Evolutionary conservation across 2,329 filamentous ascomycete species (phyloP).

Genomic region (Claviceps fusiformis): DNA sequence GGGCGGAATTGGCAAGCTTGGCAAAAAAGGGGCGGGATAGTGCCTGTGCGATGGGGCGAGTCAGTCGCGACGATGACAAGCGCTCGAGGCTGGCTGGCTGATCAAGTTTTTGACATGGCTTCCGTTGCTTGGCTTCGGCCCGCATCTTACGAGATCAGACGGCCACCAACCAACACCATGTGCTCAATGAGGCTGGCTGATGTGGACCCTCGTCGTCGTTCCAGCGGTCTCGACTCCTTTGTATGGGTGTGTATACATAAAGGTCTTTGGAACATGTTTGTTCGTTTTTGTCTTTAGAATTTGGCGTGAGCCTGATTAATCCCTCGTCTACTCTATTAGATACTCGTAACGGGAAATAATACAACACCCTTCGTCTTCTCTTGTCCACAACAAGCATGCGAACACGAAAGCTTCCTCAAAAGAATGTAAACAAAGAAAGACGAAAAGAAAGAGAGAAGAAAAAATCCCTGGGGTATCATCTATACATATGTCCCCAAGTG

Average conservation of each 20-base stretch:
- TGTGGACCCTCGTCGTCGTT: background rate
- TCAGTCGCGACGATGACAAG: too few relatives aligned
- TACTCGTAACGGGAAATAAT: background rate
- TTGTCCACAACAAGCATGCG: background rate
- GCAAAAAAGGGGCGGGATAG: background rate
- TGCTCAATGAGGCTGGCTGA: background rate
- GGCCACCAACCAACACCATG: background rate
- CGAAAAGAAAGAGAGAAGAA: background rate
- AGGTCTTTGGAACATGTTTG: too few relatives aligned
- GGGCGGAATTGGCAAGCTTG: background rate
- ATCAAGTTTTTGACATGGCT: background rate
- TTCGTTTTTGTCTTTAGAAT: background rate
- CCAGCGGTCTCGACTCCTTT: background rate
- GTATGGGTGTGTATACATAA: background rate
- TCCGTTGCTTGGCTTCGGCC: background rate
- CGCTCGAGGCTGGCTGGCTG: background rate
- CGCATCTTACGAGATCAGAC: background rate
- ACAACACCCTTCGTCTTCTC: background rate
- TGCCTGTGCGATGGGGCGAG: background rate
- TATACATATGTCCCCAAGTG: slow-evolving; percentile 16
- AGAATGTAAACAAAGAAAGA: background rate
- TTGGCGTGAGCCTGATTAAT: slow-evolving; percentile 4
- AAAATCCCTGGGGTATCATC: slow-evolving; percentile 15
- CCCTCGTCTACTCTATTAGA: slow-evolving; percentile 5
- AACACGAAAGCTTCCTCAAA: background rate